These are phyloP conservation scores for Magnusiomyces ingens DNA, from an alignment of 1,139 yeast genomes.

Conservation along the genomic window DNA sequence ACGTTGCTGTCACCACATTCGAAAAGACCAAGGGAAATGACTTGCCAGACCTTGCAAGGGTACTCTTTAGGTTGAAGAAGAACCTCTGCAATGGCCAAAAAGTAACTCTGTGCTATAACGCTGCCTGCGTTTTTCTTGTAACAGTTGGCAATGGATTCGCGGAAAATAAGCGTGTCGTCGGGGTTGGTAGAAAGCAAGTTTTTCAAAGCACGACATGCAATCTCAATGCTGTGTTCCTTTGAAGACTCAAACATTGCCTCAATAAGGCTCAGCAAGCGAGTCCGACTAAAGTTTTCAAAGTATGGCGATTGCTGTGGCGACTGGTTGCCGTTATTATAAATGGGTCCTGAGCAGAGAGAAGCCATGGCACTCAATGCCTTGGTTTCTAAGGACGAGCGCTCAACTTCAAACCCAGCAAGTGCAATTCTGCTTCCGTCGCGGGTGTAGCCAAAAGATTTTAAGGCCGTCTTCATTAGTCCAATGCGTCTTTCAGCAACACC, in stretches of 20 bases:
- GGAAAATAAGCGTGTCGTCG: constrained; percentile 49
- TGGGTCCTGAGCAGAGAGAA: constrained; percentile 50
- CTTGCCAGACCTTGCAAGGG: constrained; percentile 47
- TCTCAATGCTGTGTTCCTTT: constrained; percentile 50
- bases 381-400: constrained; percentile 61
- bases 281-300: constrained; percentile 58
- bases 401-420: constrained; percentile 78
- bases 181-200: constrained; percentile 59
- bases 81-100: constrained; percentile 61
- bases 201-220: constrained; percentile 68
- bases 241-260: constrained; percentile 58
- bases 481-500: constrained; percentile 63
- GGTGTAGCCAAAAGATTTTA: constrained; percentile 25
- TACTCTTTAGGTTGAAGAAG: constrained; percentile 40
- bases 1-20: constrained; percentile 61
- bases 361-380: constrained; percentile 84
- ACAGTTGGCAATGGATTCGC: constrained; percentile 62
- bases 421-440: constrained; percentile 37
- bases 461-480: constrained; percentile 43
- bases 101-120: constrained; percentile 54
- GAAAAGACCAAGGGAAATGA: constrained; percentile 58
- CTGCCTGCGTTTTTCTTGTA: constrained; percentile 42
- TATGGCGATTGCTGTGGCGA: neutral
- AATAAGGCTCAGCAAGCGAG: constrained; percentile 69
- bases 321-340: constrained; percentile 32